Conservation (phyloP, 2,329 filamentous ascomycete species). For the Daldinia eschscholtzii region DNA sequence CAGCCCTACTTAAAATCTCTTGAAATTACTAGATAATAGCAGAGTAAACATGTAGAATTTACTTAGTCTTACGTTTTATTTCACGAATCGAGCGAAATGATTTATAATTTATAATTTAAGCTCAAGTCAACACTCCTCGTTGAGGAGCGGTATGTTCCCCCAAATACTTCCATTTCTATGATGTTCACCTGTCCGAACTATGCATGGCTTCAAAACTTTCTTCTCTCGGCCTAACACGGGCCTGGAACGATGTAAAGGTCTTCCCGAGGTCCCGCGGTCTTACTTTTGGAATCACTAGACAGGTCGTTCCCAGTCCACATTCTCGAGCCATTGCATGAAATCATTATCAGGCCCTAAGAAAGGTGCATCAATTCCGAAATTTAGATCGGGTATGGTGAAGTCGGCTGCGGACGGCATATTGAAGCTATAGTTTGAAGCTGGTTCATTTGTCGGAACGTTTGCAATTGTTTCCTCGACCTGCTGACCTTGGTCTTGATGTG, state of each 20-base stretch:
- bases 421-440: constrained; percentile 39
- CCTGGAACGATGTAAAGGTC: not conserved
- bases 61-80: no score
- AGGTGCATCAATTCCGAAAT: constrained; percentile 49
- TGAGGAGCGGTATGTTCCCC: not conserved
- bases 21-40: no score
- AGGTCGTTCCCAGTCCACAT: constrained; percentile 52
- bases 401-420: constrained; percentile 43
- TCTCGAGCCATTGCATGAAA: constrained; percentile 55
- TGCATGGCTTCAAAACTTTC: not conserved
- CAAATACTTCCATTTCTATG: not conserved
- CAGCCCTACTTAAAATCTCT: no score
- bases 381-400: constrained; percentile 45
- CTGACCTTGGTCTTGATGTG: constrained; percentile 33
- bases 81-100: not conserved
- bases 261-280: no score
- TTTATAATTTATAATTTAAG: not conserved
- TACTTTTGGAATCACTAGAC: constrained; percentile 14
- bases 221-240: not conserved
- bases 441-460: constrained; percentile 31
- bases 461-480: constrained; percentile 36
- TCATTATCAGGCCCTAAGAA: constrained; percentile 52
- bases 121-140: not conserved
- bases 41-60: no score
- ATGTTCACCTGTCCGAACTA: not conserved